Evolutionary conservation across 305 asterid genomes (phyloP).

Genomic region (Stenogyne calaminthoides): DNA sequence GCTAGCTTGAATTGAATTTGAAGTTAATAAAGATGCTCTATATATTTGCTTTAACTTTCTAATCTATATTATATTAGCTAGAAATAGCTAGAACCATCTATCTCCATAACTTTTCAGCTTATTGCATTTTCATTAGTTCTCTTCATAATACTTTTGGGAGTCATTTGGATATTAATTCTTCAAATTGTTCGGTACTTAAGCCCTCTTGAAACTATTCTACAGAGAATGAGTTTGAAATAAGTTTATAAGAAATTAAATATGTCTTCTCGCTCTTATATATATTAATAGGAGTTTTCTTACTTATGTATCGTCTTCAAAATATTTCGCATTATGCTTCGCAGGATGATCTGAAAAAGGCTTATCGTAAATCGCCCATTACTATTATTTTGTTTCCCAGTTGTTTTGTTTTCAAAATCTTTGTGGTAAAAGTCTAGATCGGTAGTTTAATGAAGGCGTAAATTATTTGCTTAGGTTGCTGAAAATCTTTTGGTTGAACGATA

Average conservation of each 20-base stretch:
- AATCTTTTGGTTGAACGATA: background rate
- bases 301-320: too few relatives aligned
- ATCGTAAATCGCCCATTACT: slow-evolving; percentile 66
- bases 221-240: background rate
- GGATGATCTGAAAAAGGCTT: slow-evolving; percentile 90
- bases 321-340: slow-evolving; percentile 64
- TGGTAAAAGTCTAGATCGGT: slow-evolving; percentile 17
- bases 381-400: background rate
- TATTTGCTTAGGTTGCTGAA: background rate
- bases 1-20: background rate
- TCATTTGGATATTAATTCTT: background rate
- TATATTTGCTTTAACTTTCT: background rate
- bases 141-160: background rate
- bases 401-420: background rate
- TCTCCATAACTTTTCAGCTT: background rate
- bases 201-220: background rate
- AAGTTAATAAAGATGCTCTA: background rate
- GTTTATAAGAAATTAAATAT: background rate
- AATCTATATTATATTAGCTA: background rate
- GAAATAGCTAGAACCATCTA: background rate
- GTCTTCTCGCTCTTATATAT: too few relatives aligned
- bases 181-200: background rate
- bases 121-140: too few relatives aligned
- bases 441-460: slow-evolving; percentile 2
- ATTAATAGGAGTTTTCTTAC: too few relatives aligned